Percentiles rank a stretch among this genome's conserved stretches.
These are phyloP conservation scores for Epichloe aotearoae DNA, from an alignment of 2,329 filamentous ascomycete genomes.

Conservation along the genomic window DNA sequence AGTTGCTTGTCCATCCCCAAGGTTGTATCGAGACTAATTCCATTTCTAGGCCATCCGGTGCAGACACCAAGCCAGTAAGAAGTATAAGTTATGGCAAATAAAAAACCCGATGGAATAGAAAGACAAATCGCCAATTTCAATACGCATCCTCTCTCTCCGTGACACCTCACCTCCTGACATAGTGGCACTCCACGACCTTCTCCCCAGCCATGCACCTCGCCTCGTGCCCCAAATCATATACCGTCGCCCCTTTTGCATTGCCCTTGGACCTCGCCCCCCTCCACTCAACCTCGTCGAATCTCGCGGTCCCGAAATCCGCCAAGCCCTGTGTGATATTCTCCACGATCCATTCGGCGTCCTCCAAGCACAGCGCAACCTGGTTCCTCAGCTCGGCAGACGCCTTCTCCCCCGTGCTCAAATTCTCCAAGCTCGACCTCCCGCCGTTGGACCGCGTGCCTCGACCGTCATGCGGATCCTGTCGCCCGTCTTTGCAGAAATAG, in stretches of 20 bases:
- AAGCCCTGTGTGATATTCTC: not conserved
- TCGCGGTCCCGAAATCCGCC: not conserved
- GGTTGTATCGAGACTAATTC: too few species aligned
- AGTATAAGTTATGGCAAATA: too few species aligned
- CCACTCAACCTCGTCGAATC: not conserved
- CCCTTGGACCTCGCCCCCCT: not conserved
- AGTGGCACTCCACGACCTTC: not conserved
- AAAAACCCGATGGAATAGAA: too few species aligned
- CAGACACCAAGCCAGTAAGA: too few species aligned
- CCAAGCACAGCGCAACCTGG: not conserved
- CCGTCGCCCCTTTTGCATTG: not conserved
- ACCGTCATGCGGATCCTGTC: constrained; percentile 1
- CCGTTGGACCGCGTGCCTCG: not conserved
- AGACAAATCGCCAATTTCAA: too few species aligned
- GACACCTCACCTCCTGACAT: not conserved
- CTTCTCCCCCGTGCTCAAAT: constrained; percentile 1
- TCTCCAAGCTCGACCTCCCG: not conserved
- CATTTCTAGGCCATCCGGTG: too few species aligned
- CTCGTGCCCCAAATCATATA: not conserved
- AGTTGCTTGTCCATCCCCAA: too few species aligned
- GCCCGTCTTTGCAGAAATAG: not conserved
- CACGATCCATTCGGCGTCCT: constrained; percentile 1
- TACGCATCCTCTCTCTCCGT: too few species aligned
- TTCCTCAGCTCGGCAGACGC: not conserved
- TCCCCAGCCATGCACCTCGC: not conserved